Evolutionary conservation across 768 basidiomycete genomes (phyloP).

Genomic region (Royoungia palumana): DNA sequence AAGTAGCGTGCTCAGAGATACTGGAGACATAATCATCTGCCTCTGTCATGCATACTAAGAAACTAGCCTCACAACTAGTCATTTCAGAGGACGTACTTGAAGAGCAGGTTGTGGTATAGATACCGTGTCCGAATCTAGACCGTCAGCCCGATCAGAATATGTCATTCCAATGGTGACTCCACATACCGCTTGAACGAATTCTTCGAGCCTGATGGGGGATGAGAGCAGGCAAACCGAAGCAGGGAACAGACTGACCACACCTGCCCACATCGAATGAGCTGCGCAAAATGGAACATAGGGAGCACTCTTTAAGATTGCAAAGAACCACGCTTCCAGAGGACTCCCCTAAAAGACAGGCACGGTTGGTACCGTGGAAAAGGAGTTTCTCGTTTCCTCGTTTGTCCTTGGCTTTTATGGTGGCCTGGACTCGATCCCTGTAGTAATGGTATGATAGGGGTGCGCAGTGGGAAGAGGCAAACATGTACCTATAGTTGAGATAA

Average conservation of each 20-base stretch:
- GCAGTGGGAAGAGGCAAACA: slow-evolving; percentile 19
- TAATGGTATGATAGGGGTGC: slow-evolving; percentile 6
- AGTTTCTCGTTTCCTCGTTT: slow-evolving; percentile 50
- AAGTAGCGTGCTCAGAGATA: slow-evolving; percentile 36
- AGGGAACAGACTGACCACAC: slow-evolving; percentile 44
- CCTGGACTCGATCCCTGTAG: slow-evolving; percentile 27
- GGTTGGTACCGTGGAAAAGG: slow-evolving; percentile 67
- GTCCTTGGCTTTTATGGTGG: slow-evolving; percentile 22
- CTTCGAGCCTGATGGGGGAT: slow-evolving; percentile 42
- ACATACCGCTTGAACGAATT: slow-evolving; percentile 51
- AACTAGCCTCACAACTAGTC: background rate
- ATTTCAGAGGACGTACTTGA: slow-evolving; percentile 46
- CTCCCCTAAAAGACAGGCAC: slow-evolving; percentile 57
- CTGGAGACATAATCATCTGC: slow-evolving; percentile 62
- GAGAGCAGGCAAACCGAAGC: slow-evolving; percentile 3
- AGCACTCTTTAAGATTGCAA: slow-evolving; percentile 49
- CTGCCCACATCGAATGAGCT: slow-evolving; percentile 57
- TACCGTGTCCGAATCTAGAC: slow-evolving; percentile 61
- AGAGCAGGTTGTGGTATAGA: slow-evolving; percentile 64
- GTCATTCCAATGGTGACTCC: background rate
- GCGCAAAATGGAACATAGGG: slow-evolving; percentile 54
- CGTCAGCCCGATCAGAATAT: background rate
- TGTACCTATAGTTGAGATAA: slow-evolving; percentile 47
- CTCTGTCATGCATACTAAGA: slow-evolving; percentile 37
- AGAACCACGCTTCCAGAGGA: slow-evolving; percentile 42